phyloP scores from a whole-genome alignment of 2,329 filamentous ascomycete species.

The Madurella mycetomatis region DNA sequence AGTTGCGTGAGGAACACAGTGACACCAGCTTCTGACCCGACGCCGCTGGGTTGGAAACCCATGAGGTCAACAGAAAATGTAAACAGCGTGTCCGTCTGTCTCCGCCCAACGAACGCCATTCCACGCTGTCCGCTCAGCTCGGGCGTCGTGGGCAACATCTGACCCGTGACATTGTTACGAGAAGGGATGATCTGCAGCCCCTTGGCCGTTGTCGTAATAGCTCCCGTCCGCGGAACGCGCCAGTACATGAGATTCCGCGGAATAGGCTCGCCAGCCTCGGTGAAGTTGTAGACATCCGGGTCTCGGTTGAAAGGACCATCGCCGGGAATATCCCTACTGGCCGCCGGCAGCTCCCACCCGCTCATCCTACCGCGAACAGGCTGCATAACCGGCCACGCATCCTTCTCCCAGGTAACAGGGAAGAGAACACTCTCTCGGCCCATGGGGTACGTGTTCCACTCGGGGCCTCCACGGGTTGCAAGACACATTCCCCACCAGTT shows the following conservation, averaged over 20 bases:
- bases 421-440: constrained; percentile 50
- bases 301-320: constrained; percentile 39
- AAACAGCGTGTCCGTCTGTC: constrained; percentile 33
- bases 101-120: constrained; percentile 28
- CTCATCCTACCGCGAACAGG: constrained; percentile 42
- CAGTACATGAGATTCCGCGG: constrained; percentile 32
- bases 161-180: constrained; percentile 12
- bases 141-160: too few species aligned
- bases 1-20: constrained; percentile 33
- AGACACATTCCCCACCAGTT: constrained; percentile 52
- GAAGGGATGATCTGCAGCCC: constrained; percentile 29
- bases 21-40: constrained; percentile 32
- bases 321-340: constrained; percentile 33
- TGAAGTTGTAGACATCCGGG: constrained; percentile 45
- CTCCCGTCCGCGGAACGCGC: constrained; percentile 29
- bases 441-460: constrained; percentile 45
- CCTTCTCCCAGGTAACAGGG: constrained; percentile 45
- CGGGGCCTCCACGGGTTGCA: constrained; percentile 40
- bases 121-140: constrained; percentile 27
- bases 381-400: constrained; percentile 44
- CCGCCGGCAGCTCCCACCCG: constrained; percentile 38
- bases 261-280: constrained; percentile 13
- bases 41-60: constrained; percentile 22
- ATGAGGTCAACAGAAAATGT: constrained; percentile 30
- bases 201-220: constrained; percentile 22